phyloP scores from a whole-genome alignment of 2,329 filamentous ascomycete species.

The Albophoma yamanashiensis region DNA sequence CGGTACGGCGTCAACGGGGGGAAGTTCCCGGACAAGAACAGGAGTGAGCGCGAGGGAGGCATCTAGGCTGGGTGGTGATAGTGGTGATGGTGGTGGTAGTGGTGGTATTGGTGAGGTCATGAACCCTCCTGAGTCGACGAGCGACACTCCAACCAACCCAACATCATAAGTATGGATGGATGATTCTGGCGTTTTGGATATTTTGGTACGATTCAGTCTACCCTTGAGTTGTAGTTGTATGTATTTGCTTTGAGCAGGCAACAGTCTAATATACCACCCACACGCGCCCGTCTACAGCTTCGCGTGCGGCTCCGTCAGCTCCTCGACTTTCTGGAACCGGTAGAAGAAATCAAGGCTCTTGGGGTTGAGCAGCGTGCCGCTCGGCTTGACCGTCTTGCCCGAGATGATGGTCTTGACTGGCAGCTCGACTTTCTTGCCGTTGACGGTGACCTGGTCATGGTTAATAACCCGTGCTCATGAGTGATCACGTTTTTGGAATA shows the following conservation, averaged over 20 bases:
- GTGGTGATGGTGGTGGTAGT: background rate
- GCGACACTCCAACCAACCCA: background rate
- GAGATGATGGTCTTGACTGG: conserved; percentile 79
- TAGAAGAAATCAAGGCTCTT: conserved; percentile 69
- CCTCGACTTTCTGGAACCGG: conserved; percentile 43
- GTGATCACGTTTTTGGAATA: background rate
- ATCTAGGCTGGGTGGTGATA: background rate
- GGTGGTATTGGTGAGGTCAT: background rate
- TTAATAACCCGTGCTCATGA: background rate
- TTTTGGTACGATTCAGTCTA: background rate
- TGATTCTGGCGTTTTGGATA: background rate
- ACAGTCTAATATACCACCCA: background rate
- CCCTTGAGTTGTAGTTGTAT: background rate
- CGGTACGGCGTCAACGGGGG: conserved; percentile 36
- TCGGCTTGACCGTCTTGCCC: conserved; percentile 62
- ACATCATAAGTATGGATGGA: too few relatives aligned
- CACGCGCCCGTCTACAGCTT: conserved; percentile 15
- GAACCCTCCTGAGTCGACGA: background rate
- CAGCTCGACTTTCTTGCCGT: conserved; percentile 76
- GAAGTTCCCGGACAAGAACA: conserved; percentile 21
- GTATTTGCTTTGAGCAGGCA: background rate
- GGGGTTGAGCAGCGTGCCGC: conserved; percentile 68
- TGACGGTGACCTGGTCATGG: conserved; percentile 57
- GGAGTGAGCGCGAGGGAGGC: conserved; percentile 6
- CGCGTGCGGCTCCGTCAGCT: conserved; percentile 16